These are phyloP conservation scores for Podila epigama DNA, from an alignment of 192 early-diverging fungal species.

Conservation along the genomic window DNA sequence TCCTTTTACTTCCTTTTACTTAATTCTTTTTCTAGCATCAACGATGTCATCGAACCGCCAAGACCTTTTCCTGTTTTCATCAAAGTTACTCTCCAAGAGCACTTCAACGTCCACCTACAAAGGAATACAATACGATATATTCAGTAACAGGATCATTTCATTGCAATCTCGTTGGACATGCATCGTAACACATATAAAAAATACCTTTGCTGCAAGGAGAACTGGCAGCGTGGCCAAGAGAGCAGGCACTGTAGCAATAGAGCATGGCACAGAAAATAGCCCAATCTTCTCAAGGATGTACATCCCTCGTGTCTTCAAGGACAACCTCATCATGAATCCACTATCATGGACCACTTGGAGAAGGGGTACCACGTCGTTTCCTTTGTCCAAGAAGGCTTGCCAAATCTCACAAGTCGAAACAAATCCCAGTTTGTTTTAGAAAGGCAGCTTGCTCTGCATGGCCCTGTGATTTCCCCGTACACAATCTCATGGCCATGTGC, in stretches of 20 bases:
- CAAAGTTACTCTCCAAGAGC: slow-evolving; percentile 11
- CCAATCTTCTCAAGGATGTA: slow-evolving; percentile 14
- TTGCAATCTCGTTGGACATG: not conserved
- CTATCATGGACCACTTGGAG: slow-evolving; percentile 16
- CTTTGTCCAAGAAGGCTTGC: slow-evolving; percentile 15
- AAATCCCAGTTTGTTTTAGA: slow-evolving; percentile 23
- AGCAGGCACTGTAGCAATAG: slow-evolving; percentile 4
- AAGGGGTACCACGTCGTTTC: slow-evolving; percentile 8
- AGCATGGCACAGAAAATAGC: slow-evolving; percentile 3
- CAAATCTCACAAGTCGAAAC: slow-evolving; percentile 22
- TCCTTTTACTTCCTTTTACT: no score
- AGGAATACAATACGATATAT: not conserved
- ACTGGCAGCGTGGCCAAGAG: slow-evolving; percentile 11
- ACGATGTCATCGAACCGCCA: slow-evolving; percentile 21
- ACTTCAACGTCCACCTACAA: slow-evolving; percentile 11
- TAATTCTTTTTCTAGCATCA: slow-evolving; percentile 13
- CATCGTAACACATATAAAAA: not conserved
- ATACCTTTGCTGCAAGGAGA: slow-evolving; percentile 11
- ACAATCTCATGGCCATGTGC: slow-evolving; percentile 12
- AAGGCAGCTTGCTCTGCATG: slow-evolving; percentile 8
- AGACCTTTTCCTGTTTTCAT: slow-evolving; percentile 16
- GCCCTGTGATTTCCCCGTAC: slow-evolving; percentile 26
- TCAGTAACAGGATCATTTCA: slow-evolving; percentile 1
- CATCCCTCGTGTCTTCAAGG: slow-evolving; percentile 9
- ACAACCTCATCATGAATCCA: slow-evolving; percentile 7